Evolutionary conservation across 768 basidiomycete genomes (phyloP), one percentile per base, ranked within the genome.

Genomic region (Calvatia gigantea): DNA sequence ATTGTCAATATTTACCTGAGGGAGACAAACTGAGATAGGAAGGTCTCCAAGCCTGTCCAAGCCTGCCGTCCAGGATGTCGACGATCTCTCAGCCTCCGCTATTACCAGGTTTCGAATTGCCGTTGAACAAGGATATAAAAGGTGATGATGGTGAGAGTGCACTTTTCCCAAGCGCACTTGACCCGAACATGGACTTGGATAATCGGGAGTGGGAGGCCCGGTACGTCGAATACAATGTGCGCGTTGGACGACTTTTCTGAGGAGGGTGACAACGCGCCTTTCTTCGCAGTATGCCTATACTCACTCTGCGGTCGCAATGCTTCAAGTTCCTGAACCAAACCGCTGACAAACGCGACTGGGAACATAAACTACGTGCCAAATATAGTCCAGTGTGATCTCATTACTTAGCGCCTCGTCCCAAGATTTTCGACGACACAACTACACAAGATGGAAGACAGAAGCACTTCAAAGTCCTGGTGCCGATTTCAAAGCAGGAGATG

Each of bases 341-440:
- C 9, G 71, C 72, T 0, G 71, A 74, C 42, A 71, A 74, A 58
- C 54, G 61, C 0, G 64, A 69, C 8, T 73, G 72, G 73, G 44
- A 68, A 41, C 49, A 51, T 27, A 71, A 74, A 60, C 71, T 68
- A 58, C 2, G 51, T 14, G 35, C 12, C 21, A 6, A 17, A 27
- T 4, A 4, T 25, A 4, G 15, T 17, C 29, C n/a, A n/a, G n/a
- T n/a, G n/a, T n/a, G n/a, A n/a, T n/a, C n/a, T n/a, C n/a, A n/a
- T n/a, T n/a, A n/a, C 14, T 17, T 23, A 8, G 14, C 19, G 19
- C 19, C 9, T 19, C 28, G 11, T 43, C 8, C 14, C 27, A 63
- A n/a, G 59, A 54, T 65, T 6, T 53, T 54, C 25, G 64, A 63
- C 44, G 38, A 57, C 11, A 29, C 25, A 2, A 59, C 64, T 15